Percentiles rank a stretch among this genome's conserved stretches.
Conservation (phyloP, 2,329 filamentous ascomycete species). For the Diaporthe citrichinensis region DNA sequence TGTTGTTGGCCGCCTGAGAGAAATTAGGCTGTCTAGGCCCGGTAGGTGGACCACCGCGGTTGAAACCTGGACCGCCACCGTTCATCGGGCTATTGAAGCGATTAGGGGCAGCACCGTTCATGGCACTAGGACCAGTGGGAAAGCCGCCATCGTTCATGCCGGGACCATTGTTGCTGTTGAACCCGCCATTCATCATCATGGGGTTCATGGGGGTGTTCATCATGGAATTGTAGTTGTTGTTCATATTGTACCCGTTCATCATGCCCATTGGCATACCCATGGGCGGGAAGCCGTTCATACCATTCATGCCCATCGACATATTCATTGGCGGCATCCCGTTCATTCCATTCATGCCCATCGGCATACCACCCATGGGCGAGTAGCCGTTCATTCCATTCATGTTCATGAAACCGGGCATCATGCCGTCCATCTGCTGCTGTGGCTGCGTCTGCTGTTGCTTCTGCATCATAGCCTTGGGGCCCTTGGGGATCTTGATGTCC, state of each 20-base stretch:
- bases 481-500: constrained; percentile 76
- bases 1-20: constrained; percentile 48
- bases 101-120: constrained; percentile 50
- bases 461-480: constrained; percentile 73
- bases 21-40: constrained; percentile 41
- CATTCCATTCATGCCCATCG: constrained; percentile 45
- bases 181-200: constrained; percentile 52
- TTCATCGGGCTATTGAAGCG: constrained; percentile 48
- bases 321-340: constrained; percentile 12
- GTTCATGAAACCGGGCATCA: constrained; percentile 51
- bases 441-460: constrained; percentile 63
- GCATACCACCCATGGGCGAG: constrained; percentile 52
- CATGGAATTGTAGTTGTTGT: constrained; percentile 38
- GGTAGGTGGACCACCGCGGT: constrained; percentile 42
- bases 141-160: constrained; percentile 48
- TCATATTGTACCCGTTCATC: constrained; percentile 11
- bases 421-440: constrained; percentile 51
- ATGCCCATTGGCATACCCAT: constrained; percentile 8
- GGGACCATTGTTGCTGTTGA: constrained; percentile 49
- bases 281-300: constrained; percentile 6
- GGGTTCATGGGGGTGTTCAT: constrained; percentile 42
- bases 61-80: constrained; percentile 47
- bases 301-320: constrained; percentile 20
- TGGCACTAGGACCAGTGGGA: constrained; percentile 43
- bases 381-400: constrained; percentile 55